Base-by-base conservation (phyloP, 148 eudicot species). In the Amaranthus palmeri region DNA sequence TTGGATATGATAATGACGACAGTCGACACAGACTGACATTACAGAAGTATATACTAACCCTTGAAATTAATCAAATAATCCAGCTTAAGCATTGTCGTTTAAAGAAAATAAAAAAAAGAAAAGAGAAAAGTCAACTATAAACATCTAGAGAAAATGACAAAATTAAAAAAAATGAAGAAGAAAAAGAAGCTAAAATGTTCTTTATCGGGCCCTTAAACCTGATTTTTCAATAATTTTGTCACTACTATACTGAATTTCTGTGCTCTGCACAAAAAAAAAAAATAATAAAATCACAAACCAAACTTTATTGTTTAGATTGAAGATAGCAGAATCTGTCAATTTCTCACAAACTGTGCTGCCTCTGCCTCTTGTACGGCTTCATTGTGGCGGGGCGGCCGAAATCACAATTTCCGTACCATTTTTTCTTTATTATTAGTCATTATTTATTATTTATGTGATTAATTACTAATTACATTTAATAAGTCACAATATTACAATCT, bases 311-410 rank as follows among this genome's bases (percentile, higher is more conserved):
- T 17, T 45, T 4, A 0, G 3, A 18, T 2, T 17, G 69, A 50
- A 49, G 3, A 25, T 54, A 62, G 56, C 54, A 49, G 41, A 42
- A 65, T 55, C 51, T 55, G 65, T 56, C 67, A 57, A 42, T 48
- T 56, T 45, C 43, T 50, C 71, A 55, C 41, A 53, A n/a, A 55
- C 54, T 54, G 36, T 14, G 40, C 54, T 50, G 67, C n/a, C 73
- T 70, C 54, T 50, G 67, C n/a, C 73, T 70, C 60, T 58, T 60
- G 80, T 77, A 77, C 80, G 80, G 80, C 80, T 59, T 53, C 48
- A 72, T 52, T 72, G 76, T 49, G 76, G 72, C 72, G 60, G 55
- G 76, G 61, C 76, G 72, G 68, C 68, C 76, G 8, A 42, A 66
- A 72, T 40, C 12, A 52, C 50, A 7, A 43, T 6, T 18, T 66